phyloP scores from a whole-genome alignment of 305 asterid species.

The Caryopteris hybrid region DNA sequence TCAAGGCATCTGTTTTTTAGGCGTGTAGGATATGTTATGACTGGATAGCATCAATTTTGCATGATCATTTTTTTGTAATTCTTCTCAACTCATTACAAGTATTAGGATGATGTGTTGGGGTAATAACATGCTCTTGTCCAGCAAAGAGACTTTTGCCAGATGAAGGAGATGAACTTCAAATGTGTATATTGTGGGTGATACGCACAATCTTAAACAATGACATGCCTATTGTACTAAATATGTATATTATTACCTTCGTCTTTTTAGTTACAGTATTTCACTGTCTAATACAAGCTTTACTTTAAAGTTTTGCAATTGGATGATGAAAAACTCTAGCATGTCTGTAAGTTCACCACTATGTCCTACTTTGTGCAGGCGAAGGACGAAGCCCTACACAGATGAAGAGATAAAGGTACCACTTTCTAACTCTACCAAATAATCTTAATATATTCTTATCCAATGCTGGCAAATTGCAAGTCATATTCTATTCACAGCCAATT shows the following conservation, averaged over 20 bases:
- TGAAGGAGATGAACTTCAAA: neutral
- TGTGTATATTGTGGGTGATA: neutral
- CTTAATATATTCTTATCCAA: slow-evolving; percentile 3
- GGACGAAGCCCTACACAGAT: slow-evolving; percentile 78
- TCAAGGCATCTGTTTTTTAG: no score
- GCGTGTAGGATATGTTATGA: no score
- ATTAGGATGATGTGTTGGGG: neutral
- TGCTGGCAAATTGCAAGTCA: slow-evolving; percentile 3
- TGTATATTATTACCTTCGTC: neutral
- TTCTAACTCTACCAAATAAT: no score
- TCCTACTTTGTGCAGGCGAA: slow-evolving; percentile 42
- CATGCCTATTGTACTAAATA: no score
- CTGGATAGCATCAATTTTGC: no score
- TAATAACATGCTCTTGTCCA: no score
- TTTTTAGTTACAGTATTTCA: neutral
- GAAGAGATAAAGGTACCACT: slow-evolving; percentile 82
- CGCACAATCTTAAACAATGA: neutral
- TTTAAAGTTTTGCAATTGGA: neutral
- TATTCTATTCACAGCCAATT: neutral
- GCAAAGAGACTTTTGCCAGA: neutral
- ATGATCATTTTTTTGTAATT: no score
- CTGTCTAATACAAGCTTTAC: neutral
- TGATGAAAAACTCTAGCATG: slow-evolving; percentile 8
- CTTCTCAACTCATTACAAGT: neutral
- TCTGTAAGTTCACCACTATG: slow-evolving; percentile 23